Base-by-base conservation (phyloP, 2,329 filamentous ascomycete genomes). In the Xylaria sp. region DNA sequence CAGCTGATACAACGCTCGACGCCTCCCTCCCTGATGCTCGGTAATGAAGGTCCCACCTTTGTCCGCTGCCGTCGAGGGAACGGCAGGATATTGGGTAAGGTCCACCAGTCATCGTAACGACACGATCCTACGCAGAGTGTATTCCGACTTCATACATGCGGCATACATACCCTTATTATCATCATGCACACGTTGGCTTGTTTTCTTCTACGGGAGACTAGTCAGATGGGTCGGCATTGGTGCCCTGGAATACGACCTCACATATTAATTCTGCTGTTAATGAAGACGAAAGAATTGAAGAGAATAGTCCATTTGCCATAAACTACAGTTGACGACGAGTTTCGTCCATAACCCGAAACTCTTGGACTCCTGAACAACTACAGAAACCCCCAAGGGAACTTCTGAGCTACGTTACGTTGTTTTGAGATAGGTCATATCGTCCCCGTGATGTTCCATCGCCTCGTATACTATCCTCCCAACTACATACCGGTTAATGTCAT, bases 351-450 rank as follows among this genome's bases (percentile, higher is more conserved):
- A 2, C 13, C 37, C 13, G 9, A 13, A 5, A 42, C 37, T 42
- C 37, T 42, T 42, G 3, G 8, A 42, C 23, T 30, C 23, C n/a
- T 48, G 6, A 10, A 10, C 16, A 7, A 48, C 13, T 48, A 7
- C 7, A 16, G 1, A 49, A 30, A 19, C 11, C 9, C 18, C 4
- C 3, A 23, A 30, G 13, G 30, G 9, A 18, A 44, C 39, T 42
- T 13, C 35, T 46, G 48, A 35, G 18, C 54, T 57, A 51, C 30
- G 42, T 47, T 61, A 58, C 57, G 51, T 23, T 49, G 35, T 39
- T 44, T 55, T 49, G 61, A 50, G 56, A 55, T 46, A 50, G 48
- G 42, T 39, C 35, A 46, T 23, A 5, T 47, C 48, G 13, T 53
- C 30, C 9, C 13, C 37, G 35, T 53, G 30, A 51, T 23, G 4